phyloP scores from a whole-genome alignment of 768 basidiomycete genomes.

The Hygrocybe coccinea region DNA sequence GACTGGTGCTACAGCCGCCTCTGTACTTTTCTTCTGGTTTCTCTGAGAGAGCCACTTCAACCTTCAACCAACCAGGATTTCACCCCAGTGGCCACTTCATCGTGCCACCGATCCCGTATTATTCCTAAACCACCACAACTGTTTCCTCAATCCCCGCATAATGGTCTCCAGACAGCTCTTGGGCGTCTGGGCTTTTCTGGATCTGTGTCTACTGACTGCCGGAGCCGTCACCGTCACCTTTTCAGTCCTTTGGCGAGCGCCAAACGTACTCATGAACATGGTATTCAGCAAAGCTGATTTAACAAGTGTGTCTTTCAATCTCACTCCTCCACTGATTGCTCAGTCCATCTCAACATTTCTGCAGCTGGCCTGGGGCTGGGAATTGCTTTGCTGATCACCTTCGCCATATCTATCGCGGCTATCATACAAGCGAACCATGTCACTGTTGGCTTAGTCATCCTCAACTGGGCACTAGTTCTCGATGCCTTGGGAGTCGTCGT shows the following conservation, averaged over 20 bases:
- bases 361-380: conserved; percentile 71
- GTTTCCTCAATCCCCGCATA: conserved; percentile 23
- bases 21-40: conserved; percentile 35
- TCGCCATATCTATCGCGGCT: conserved; percentile 64
- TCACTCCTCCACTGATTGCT: neutral
- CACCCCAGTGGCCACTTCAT: neutral
- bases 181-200: conserved; percentile 68
- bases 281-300: conserved; percentile 56
- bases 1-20: conserved; percentile 40
- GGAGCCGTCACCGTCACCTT: conserved; percentile 61
- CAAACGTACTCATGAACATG: conserved; percentile 70
- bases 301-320: conserved; percentile 42
- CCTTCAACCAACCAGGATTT: conserved; percentile 9
- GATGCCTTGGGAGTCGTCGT: conserved; percentile 58
- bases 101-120: conserved; percentile 7
- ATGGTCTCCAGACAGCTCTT: conserved; percentile 75
- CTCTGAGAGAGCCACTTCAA: conserved; percentile 48
- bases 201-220: conserved; percentile 63
- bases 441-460: conserved; percentile 62
- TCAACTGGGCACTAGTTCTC: conserved; percentile 69
- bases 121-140: conserved; percentile 12
- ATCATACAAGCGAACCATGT: conserved; percentile 66
- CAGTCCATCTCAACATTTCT: conserved; percentile 5
- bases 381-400: conserved; percentile 59
- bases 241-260: conserved; percentile 65